Conservation (phyloP, 2,329 filamentous ascomycete species). For the Penicillium sp. region DNA sequence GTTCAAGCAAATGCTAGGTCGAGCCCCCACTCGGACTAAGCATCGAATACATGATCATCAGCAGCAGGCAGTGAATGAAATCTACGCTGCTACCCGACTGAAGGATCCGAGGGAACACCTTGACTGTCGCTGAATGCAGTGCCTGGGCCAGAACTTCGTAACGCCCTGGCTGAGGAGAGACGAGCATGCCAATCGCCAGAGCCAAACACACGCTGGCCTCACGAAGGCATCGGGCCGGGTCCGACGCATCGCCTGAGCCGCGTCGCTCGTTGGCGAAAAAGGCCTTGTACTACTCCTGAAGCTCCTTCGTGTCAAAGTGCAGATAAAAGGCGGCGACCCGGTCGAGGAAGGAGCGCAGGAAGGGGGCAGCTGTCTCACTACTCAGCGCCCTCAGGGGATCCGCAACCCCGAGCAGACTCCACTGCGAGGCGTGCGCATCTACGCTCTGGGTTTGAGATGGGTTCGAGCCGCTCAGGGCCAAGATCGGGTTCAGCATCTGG, state of each 20-base stretch:
- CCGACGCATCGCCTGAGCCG: neutral
- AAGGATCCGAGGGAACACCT: constrained; percentile 19
- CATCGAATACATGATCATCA: constrained; percentile 31
- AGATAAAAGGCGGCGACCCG: constrained; percentile 16
- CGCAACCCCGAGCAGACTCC: neutral
- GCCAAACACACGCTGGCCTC: constrained; percentile 24
- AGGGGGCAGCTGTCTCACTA: constrained; percentile 12
- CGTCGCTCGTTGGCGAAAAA: constrained; percentile 13
- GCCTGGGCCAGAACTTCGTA: constrained; percentile 16
- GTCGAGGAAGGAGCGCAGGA: constrained; percentile 21
- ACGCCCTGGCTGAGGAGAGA: constrained; percentile 21
- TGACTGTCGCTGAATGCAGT: constrained; percentile 16
- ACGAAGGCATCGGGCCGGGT: neutral
- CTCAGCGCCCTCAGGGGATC: constrained; percentile 1
- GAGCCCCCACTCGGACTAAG: constrained; percentile 32
- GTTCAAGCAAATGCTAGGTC: constrained; percentile 36
- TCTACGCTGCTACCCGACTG: constrained; percentile 12
- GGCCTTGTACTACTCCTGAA: constrained; percentile 18
- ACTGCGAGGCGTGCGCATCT: neutral
- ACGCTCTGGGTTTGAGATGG: constrained; percentile 16
- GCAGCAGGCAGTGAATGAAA: constrained; percentile 26
- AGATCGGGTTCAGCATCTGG: constrained; percentile 25
- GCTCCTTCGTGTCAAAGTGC: constrained; percentile 17
- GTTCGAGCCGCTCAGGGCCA: constrained; percentile 21
- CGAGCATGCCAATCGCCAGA: constrained; percentile 22